Conservation (phyloP, 78 protist genomes). For the Cavenderia fasciculata region DNA sequence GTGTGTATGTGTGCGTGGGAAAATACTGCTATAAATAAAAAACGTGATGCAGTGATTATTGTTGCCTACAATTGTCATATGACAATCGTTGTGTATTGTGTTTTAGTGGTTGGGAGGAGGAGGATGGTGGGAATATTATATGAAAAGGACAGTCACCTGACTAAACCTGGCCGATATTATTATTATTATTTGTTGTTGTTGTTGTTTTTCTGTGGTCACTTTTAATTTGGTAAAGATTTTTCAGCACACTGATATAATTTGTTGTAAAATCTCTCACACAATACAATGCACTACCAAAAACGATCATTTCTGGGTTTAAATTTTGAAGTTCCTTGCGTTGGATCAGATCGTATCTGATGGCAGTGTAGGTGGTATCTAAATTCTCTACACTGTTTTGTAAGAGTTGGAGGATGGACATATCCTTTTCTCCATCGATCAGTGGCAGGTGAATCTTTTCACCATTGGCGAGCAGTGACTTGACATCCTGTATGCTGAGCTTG, state of each 20-base stretch:
- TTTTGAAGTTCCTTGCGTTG: conserved; percentile 5
- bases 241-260: background rate
- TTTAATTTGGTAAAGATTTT: conserved; percentile 1
- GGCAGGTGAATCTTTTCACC: background rate
- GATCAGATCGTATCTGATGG: conserved; percentile 21
- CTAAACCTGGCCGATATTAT: too few species aligned
- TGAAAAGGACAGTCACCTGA: too few species aligned
- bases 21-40: too few species aligned
- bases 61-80: too few species aligned
- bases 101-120: too few species aligned
- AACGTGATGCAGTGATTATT: too few species aligned
- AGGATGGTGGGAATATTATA: too few species aligned
- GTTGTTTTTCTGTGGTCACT: too few species aligned
- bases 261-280: conserved; percentile 16
- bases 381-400: background rate
- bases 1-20: too few species aligned
- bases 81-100: too few species aligned
- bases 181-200: too few species aligned
- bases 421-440: background rate
- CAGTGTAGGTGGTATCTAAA: background rate
- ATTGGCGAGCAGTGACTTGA: background rate
- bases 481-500: background rate
- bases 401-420: too few species aligned
- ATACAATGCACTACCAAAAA: conserved; percentile 61
- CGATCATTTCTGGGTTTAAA: conserved; percentile 67